These are phyloP conservation scores for Histomonas meleagridis DNA, from an alignment of 208 protist species.

Conservation along the genomic window DNA sequence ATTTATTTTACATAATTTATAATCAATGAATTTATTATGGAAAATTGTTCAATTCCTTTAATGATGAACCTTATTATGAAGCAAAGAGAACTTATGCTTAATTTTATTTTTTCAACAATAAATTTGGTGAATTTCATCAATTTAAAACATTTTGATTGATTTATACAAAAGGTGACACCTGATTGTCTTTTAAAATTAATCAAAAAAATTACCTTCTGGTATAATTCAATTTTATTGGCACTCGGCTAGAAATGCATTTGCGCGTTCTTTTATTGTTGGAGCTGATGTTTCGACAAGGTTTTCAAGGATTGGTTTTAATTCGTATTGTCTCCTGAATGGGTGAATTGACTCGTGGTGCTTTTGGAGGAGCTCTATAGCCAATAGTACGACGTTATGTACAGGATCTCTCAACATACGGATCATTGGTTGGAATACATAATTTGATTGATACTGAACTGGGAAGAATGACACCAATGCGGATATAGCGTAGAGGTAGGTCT, in stretches of 20 bases:
- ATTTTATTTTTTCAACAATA: too few relatives aligned
- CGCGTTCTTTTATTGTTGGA: background rate
- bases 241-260: background rate
- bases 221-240: too few relatives aligned
- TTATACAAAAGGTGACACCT: too few relatives aligned
- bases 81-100: too few relatives aligned
- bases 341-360: conserved; percentile 13
- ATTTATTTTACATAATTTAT: too few relatives aligned
- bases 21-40: too few relatives aligned
- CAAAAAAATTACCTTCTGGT: too few relatives aligned
- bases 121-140: too few relatives aligned
- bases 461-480: background rate
- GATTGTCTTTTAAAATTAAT: too few relatives aligned
- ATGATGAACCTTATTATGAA: too few relatives aligned
- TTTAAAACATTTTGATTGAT: too few relatives aligned
- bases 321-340: conserved; percentile 22
- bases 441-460: conserved; percentile 20
- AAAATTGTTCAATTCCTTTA: too few relatives aligned
- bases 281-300: background rate
- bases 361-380: background rate
- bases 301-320: background rate
- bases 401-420: conserved; percentile 10
- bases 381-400: background rate
- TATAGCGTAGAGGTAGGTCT: background rate
- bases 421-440: conserved; percentile 28